Evolutionary conservation across 345 rosid genomes (phyloP), one percentile per base, ranked within the genome.

Genomic region (Physaria fendleri): DNA sequence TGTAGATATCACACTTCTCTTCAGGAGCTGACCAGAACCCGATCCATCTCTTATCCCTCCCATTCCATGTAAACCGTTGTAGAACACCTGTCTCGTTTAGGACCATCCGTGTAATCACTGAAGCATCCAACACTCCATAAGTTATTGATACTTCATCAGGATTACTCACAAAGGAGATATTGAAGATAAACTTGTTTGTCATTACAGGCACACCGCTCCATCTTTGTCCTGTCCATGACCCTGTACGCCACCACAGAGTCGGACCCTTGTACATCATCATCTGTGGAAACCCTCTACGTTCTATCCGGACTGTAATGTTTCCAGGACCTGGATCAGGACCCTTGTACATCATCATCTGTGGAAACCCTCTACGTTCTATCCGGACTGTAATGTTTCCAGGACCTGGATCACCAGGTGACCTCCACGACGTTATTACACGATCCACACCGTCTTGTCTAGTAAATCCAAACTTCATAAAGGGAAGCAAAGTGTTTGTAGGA

Each of bases 141-240:
- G 28, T 12, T 14, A 62, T n/a, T 5, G 47, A 76, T 8, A 79
- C 52, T 71, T 82, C 91, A 17, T 61, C 72, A 0, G 21, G 43
- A 14, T 33, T 70, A 10, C 38, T 63, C 25, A 78, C 74, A 54
- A 41, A 72, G 0, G 54, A 68, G 18, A 56, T 15, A 24, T 67
- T 71, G 20, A 64, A 80, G 30, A 79, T 82, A 41, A 21, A 77
- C 38, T 8, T 41, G 8, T 8, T 33, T 3, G 73, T 57, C 89
- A 85, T 82, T 45, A 68, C 78, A 2, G 90, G 95, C 13, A 89
- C 78, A 11, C 90, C 92, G 38, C 76, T 84, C 94, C 81, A 84
- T 61, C 82, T 74, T 10, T 37, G 56, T 5, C 88, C 87, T 5
- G 79, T 83, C 90, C 88, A 80, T 15, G 83, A 62, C 3, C 91